Base-by-base conservation (phyloP, 1,139 yeast species). In the Nakaseomyces bracarensis region DNA sequence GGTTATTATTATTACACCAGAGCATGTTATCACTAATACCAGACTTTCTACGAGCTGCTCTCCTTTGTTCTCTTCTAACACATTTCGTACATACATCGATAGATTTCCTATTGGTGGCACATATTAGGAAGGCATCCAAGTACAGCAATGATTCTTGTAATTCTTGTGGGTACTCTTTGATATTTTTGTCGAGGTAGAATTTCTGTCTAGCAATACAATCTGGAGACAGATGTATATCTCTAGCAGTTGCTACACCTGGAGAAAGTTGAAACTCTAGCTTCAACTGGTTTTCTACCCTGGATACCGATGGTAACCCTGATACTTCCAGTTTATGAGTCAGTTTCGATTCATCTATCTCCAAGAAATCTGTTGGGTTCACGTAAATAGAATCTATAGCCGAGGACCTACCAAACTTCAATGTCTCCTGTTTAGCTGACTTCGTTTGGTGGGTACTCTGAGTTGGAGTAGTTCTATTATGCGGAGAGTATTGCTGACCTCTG, bases 251-350 rank as follows among this genome's bases (percentile, higher is more conserved):
- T 2, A 30, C 13, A 9, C 85, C 74, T 2, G 95, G 95, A 26
- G 77, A 70, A 39, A 86, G 67, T 6, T 74, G 63, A 23, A 91
- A 65, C 40, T 75, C 71, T 44, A 91, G 68, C 60, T 86, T 89
- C 58, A 89, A 85, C 65, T 91, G 97, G 16, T 96, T 91, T 64
- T 91, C 98, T 4, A 91, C 97, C 50, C 98, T 74, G 8, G 96
- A 85, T 52, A 78, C 78, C 9, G 73, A 64, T 1, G 96, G 96
- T 40, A 89, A 66, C 43, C 79, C 82, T 10, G 71, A 65, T 1
- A 87, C 66, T 23, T 66, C 64, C 46, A 89, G 56, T 42, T 71
- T 66, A 61, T 77, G 82, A 3, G 86, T 86, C 46, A 82, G 66
- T 10, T 61, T 56, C 10, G 64, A 58, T 21, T 58, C 57, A 51